phyloP scores from a whole-genome alignment of 2,329 filamentous ascomycete genomes.

The Fusarium goolgardi region DNA sequence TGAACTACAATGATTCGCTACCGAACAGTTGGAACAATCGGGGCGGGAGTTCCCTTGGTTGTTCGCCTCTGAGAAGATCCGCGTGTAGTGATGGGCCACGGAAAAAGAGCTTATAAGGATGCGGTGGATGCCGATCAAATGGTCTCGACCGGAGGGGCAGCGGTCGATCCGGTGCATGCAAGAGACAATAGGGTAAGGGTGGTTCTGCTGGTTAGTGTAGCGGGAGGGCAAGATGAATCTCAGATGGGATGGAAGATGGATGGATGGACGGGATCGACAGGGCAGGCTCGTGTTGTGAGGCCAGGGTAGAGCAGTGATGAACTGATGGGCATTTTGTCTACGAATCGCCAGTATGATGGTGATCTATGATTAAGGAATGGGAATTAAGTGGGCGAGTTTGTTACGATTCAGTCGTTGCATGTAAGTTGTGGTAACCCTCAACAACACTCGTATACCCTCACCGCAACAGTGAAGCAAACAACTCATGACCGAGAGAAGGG shows the following conservation, averaged over 20 bases:
- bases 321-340: neutral
- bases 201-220: slow-evolving; percentile 31
- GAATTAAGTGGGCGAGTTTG: neutral
- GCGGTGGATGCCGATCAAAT: slow-evolving; percentile 33
- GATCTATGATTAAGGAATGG: slow-evolving; percentile 5
- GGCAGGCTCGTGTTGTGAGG: slow-evolving; percentile 20
- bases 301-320: slow-evolving; percentile 15
- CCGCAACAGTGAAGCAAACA: slow-evolving; percentile 6
- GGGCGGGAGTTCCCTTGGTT: slow-evolving; percentile 27
- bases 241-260: slow-evolving; percentile 19
- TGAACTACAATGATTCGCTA: slow-evolving; percentile 18
- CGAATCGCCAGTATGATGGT: neutral
- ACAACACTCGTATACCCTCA: slow-evolving; percentile 16
- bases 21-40: slow-evolving; percentile 29
- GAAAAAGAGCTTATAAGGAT: slow-evolving; percentile 16
- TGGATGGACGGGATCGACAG: slow-evolving; percentile 37
- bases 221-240: slow-evolving; percentile 15
- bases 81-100: neutral
- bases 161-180: slow-evolving; percentile 18
- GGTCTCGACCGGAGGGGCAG: slow-evolving; percentile 31
- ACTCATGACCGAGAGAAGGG: neutral
- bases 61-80: slow-evolving; percentile 16
- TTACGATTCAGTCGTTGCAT: neutral
- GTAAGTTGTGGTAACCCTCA: slow-evolving; percentile 5
- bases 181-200: slow-evolving; percentile 5